These are phyloP conservation scores for Larix kaempferi DNA, from an alignment of 75 land plant species.

Conservation along the genomic window DNA sequence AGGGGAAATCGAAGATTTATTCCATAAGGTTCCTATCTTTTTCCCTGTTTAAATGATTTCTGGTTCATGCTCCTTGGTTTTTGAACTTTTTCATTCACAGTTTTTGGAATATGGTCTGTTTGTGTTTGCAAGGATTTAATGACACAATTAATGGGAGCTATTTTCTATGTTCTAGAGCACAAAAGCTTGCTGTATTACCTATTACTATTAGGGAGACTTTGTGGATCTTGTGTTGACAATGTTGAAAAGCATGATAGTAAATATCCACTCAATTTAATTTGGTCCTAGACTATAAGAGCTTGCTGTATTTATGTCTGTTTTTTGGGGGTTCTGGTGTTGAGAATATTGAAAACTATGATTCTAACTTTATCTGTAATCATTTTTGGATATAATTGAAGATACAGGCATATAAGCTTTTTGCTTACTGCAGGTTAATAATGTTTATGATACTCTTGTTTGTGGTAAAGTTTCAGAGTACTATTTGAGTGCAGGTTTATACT, in stretches of 20 bases:
- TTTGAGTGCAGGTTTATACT: too few relatives aligned
- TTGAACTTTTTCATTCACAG: too few relatives aligned
- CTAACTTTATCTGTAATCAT: not conserved
- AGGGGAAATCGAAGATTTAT: slow-evolving; percentile 24
- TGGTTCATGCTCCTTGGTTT: not conserved
- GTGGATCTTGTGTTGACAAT: too few relatives aligned
- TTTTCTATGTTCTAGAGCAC: not conserved
- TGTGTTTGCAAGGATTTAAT: not conserved
- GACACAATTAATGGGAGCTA: not conserved
- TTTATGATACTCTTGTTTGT: too few relatives aligned
- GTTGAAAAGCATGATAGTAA: too few relatives aligned
- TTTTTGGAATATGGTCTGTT: not conserved
- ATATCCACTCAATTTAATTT: too few relatives aligned
- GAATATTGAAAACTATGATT: not conserved
- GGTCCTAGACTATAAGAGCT: not conserved
- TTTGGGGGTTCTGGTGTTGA: not conserved
- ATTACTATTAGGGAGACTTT: too few relatives aligned
- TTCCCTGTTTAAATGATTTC: not conserved
- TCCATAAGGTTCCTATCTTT: slow-evolving; percentile 17
- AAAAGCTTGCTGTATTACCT: not conserved
- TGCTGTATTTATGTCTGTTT: not conserved
- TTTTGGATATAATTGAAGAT: not conserved
- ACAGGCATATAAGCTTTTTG: not conserved
- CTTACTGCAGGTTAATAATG: too few relatives aligned
- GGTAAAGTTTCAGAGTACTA: too few relatives aligned